A percentile compares a stretch with the other conserved stretches of the same genome.
phyloP scores from a whole-genome alignment of 169 alveolate genomes.

The Plasmodium vivax region DNA sequence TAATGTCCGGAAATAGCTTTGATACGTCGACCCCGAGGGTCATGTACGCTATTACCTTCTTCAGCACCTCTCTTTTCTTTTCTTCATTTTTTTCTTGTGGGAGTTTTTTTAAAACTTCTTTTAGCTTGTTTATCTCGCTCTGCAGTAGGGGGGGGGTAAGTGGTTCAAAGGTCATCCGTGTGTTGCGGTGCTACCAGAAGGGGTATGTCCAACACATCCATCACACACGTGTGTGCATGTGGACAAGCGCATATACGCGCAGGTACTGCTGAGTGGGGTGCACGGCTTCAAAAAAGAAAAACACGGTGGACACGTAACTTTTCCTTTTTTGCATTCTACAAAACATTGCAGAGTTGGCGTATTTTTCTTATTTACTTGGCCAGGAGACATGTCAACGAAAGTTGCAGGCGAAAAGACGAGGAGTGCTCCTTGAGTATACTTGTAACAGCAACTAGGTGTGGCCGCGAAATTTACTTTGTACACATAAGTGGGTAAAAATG shows the following conservation, averaged over 20 bases:
- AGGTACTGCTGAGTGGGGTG: neutral
- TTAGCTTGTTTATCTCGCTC: conserved; percentile 74
- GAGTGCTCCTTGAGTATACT: neutral
- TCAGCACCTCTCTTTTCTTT: conserved; percentile 82
- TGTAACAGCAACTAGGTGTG: neutral
- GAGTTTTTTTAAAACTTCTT: conserved; percentile 65
- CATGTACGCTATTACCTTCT: conserved; percentile 92
- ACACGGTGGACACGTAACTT: neutral
- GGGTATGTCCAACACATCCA: neutral
- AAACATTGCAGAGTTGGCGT: conserved; percentile 30
- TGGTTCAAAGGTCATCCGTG: neutral
- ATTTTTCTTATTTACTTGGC: conserved; percentile 73
- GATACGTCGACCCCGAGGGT: conserved; percentile 97
- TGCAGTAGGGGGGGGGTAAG: neutral
- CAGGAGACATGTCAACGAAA: conserved; percentile 73
- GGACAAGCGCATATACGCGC: neutral
- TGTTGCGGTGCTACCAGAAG: neutral
- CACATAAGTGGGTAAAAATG: neutral
- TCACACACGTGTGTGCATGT: neutral
- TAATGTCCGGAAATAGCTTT: conserved; percentile 96
- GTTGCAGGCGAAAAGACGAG: conserved; percentile 6
- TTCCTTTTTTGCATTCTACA: conserved; percentile 55
- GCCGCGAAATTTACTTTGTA: neutral
- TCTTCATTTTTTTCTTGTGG: conserved; percentile 77
- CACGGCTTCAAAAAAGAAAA: neutral